Conservation (phyloP, 2,329 filamentous ascomycete species). For the Akanthomyces lecanii region DNA sequence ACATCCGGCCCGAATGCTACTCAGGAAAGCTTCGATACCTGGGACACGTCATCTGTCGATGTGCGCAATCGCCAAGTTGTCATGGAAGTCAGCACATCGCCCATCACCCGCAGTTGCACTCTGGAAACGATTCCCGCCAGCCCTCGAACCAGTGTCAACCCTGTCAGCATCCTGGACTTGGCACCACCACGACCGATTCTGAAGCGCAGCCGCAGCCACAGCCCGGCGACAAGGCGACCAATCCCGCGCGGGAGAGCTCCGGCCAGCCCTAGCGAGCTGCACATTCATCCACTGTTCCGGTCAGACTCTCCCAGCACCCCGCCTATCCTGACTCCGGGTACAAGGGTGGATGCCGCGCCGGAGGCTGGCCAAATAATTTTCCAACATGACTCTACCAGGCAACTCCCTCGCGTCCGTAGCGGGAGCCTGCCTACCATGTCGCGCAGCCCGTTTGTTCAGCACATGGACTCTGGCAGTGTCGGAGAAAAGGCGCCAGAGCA, state of each 20-base stretch:
- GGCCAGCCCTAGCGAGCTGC: conserved; percentile 52
- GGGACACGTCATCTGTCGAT: conserved; percentile 69
- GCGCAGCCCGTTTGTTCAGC: conserved; percentile 6
- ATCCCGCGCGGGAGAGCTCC: conserved; percentile 22
- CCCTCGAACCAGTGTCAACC: conserved; percentile 60
- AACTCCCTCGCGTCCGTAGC: conserved; percentile 51
- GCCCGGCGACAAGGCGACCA: conserved; percentile 30
- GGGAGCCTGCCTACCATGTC: conserved; percentile 44
- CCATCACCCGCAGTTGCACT: conserved; percentile 45
- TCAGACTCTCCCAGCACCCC: conserved; percentile 66
- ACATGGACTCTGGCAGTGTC: neutral
- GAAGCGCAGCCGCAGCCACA: conserved; percentile 49
- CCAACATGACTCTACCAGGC: conserved; percentile 47
- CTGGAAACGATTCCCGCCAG: conserved; percentile 70
- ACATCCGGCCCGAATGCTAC: conserved; percentile 36
- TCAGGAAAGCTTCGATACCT: conserved; percentile 68
- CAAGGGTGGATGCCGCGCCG: conserved; percentile 66
- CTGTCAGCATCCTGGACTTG: conserved; percentile 55
- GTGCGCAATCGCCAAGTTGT: conserved; percentile 56
- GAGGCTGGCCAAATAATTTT: conserved; percentile 62
- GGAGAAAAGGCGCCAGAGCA: neutral
- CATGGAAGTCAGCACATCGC: conserved; percentile 41
- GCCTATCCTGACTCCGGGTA: conserved; percentile 62
- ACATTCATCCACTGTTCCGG: conserved; percentile 76
- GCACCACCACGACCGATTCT: conserved; percentile 45